Percentiles rank a stretch among this genome's conserved stretches.
phyloP scores from a whole-genome alignment of 73 alveolate species.

The Effrenium voratum region DNA sequence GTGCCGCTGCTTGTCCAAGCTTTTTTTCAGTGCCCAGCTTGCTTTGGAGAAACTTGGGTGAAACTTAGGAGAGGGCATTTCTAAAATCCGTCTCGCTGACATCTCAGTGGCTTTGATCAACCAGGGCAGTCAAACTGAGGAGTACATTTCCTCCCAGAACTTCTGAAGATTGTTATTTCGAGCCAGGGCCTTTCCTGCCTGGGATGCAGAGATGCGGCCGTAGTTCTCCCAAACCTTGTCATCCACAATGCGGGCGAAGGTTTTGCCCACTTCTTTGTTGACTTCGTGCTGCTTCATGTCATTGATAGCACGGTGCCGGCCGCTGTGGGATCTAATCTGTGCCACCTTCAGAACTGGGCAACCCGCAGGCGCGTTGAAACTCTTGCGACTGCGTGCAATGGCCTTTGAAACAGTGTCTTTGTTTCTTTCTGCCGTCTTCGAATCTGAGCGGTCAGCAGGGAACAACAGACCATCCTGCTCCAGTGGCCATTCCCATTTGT shows the following conservation, averaged over 20 bases:
- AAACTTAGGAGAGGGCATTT: too few species aligned
- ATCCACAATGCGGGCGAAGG: slow-evolving; percentile 22
- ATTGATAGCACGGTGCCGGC: slow-evolving; percentile 36
- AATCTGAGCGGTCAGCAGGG: background rate
- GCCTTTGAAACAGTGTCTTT: slow-evolving; percentile 6
- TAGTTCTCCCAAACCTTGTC: too few species aligned
- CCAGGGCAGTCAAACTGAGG: too few species aligned
- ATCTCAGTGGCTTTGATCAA: too few species aligned
- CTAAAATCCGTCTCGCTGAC: too few species aligned
- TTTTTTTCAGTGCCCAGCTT: too few species aligned
- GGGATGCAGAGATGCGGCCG: too few species aligned
- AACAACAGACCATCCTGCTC: background rate
- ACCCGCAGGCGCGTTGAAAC: background rate
- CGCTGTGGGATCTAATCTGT: background rate
- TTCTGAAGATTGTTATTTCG: too few species aligned
- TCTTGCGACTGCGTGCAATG: background rate
- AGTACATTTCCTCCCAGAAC: too few species aligned
- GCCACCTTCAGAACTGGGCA: background rate
- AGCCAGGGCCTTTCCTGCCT: too few species aligned
- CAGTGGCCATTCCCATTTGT: background rate
- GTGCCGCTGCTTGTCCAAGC: too few species aligned
- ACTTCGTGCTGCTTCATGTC: background rate
- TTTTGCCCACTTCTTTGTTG: slow-evolving; percentile 14
- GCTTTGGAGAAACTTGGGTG: too few species aligned
- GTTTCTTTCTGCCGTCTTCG: background rate